These are phyloP conservation scores for Raddia distichophylla DNA, from an alignment of 176 grass and related monocot genomes.

Conservation along the genomic window DNA sequence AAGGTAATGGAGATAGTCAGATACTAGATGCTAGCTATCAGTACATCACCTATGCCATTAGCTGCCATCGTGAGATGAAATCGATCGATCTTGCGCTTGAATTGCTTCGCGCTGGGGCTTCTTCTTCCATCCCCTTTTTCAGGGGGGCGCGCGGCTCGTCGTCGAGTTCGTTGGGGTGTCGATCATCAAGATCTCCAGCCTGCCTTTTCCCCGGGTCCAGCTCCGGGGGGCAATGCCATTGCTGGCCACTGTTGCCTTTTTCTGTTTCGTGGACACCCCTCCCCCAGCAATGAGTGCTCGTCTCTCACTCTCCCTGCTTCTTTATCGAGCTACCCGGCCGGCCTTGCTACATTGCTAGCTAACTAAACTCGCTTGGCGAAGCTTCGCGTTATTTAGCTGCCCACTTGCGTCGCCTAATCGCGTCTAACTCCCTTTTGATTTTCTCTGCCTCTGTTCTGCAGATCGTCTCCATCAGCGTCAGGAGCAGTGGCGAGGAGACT, in stretches of 20 bases:
- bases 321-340: not conserved
- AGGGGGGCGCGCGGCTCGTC: not conserved
- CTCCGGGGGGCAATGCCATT: conserved; percentile 42
- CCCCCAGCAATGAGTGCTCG: conserved; percentile 36
- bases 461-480: not conserved
- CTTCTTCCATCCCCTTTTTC: not conserved
- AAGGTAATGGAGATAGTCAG: conserved; percentile 32
- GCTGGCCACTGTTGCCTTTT: conserved; percentile 59
- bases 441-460: conserved; percentile 16
- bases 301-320: not conserved
- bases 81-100: no score
- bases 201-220: conserved; percentile 38
- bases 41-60: not conserved
- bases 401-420: not conserved
- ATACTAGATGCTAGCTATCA: not conserved
- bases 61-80: no score
- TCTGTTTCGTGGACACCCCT: conserved; percentile 40
- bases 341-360: not conserved
- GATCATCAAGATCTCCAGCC: conserved; percentile 57
- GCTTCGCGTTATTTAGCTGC: not conserved
- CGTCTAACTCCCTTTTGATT: not conserved
- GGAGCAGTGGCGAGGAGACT: conserved; percentile 20
- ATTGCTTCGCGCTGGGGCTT: not conserved
- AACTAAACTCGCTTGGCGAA: not conserved
- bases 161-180: conserved; percentile 17